Percentiles rank a stretch among this genome's conserved stretches.
Evolutionary conservation across 192 early-diverging fungal species (phyloP).

Genomic region (Coemansia sp.): DNA sequence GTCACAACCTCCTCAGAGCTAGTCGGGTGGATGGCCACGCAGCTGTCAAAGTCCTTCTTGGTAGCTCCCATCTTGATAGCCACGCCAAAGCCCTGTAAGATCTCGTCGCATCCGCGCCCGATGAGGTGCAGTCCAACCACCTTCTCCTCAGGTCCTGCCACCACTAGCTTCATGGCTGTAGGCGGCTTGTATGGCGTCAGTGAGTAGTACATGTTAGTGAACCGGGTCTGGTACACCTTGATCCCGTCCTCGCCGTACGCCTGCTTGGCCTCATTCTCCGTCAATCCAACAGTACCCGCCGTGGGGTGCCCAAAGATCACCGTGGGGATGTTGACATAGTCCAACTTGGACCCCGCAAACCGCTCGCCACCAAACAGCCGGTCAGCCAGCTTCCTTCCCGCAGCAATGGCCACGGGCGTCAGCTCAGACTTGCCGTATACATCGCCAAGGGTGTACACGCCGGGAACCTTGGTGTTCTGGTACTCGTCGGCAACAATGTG

Average conservation of each 20-base stretch:
- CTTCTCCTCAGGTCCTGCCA: slow-evolving; percentile 85
- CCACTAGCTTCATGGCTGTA: slow-evolving; percentile 92
- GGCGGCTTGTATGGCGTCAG: slow-evolving; percentile 85
- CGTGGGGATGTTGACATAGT: slow-evolving; percentile 93
- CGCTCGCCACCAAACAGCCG: slow-evolving; percentile 84
- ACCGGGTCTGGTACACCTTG: slow-evolving; percentile 85
- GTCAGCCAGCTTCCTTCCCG: slow-evolving; percentile 86
- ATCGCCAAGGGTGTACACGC: slow-evolving; percentile 92
- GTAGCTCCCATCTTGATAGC: slow-evolving; percentile 99
- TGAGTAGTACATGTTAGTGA: slow-evolving; percentile 90
- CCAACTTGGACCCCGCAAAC: slow-evolving; percentile 77
- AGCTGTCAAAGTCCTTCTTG: slow-evolving; percentile 94
- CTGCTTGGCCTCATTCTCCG: slow-evolving; percentile 76
- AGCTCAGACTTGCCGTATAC: slow-evolving; percentile 89
- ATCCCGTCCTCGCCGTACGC: slow-evolving; percentile 76
- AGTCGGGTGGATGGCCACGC: slow-evolving; percentile 97
- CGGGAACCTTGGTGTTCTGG: slow-evolving; percentile 73
- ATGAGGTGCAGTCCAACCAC: slow-evolving; percentile 95
- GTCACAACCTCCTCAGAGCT: slow-evolving; percentile 95
- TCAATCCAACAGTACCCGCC: slow-evolving; percentile 86
- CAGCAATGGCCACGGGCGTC: slow-evolving; percentile 97
- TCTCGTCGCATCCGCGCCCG: slow-evolving; percentile 86
- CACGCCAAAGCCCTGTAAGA: slow-evolving; percentile 95
- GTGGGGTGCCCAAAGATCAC: slow-evolving; percentile 96
- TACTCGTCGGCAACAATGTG: slow-evolving; percentile 84